A percentile compares a stretch with the other conserved stretches of the same genome.
Conservation (phyloP, 306 rosid species). For the Dryas drummondii region DNA sequence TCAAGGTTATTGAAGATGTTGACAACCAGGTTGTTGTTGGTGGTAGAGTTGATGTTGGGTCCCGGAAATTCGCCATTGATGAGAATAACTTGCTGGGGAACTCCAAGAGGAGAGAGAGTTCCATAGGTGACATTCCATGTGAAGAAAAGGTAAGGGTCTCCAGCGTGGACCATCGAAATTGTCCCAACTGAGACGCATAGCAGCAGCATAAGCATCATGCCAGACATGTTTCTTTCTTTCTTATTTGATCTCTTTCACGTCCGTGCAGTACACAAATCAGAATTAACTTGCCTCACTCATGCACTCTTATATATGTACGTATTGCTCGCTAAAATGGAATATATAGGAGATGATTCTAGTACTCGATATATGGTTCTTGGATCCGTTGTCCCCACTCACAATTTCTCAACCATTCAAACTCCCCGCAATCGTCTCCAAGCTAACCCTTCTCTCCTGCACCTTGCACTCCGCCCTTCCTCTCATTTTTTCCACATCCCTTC, state of each 20-base stretch:
- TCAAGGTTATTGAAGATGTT: constrained; percentile 75
- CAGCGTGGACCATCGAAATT: constrained; percentile 31
- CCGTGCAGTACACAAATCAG: too few relatives aligned
- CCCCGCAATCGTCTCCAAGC: constrained; percentile 20
- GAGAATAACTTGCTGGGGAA: constrained; percentile 84
- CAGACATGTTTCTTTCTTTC: constrained; percentile 1
- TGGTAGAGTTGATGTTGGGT: constrained; percentile 73
- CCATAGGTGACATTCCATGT: constrained; percentile 80
- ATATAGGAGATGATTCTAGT: neutral
- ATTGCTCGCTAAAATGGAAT: neutral
- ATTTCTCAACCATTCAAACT: constrained; percentile 16
- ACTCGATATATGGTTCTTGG: neutral
- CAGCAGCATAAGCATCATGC: constrained; percentile 23
- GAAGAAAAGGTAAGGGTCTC: constrained; percentile 68
- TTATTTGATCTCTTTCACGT: too few relatives aligned
- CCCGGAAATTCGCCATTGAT: constrained; percentile 79
- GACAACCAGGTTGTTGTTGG: constrained; percentile 67
- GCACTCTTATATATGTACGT: neutral
- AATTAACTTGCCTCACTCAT: too few relatives aligned
- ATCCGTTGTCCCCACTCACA: constrained; percentile 9
- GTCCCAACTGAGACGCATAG: constrained; percentile 38
- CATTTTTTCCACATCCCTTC: constrained; percentile 1
- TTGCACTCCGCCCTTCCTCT: constrained; percentile 26
- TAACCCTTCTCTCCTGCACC: constrained; percentile 26
- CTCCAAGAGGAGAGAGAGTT: constrained; percentile 71